Evolutionary conservation across 495 filamentous ascomycete genomes (phyloP).

Genomic region (Penicillium tannophilum): DNA sequence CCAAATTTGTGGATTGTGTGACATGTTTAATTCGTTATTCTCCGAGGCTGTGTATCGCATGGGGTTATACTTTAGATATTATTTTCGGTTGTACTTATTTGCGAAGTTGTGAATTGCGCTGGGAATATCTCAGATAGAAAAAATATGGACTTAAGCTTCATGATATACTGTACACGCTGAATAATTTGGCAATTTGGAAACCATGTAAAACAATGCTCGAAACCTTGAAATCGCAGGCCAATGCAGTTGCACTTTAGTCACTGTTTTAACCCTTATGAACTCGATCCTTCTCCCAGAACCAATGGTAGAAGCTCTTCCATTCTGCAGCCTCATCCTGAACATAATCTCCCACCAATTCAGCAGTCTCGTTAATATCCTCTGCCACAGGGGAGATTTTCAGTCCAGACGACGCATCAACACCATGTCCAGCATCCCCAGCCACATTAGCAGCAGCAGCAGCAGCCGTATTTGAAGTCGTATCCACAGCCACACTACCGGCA

Average conservation of each 20-base stretch:
- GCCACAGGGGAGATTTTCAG: slow-evolving; percentile 21
- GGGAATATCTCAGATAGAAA: neutral
- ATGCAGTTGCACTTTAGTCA: neutral
- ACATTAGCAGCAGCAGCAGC: slow-evolving; percentile 10
- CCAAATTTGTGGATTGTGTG: too few relatives aligned
- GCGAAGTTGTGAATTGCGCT: neutral
- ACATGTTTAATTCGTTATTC: too few relatives aligned
- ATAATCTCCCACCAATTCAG: slow-evolving; percentile 51
- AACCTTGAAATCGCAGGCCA: neutral
- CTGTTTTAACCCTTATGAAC: slow-evolving; percentile 17
- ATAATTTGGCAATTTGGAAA: neutral
- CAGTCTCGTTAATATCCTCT: slow-evolving; percentile 46
- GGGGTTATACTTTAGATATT: neutral
- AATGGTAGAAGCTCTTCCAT: slow-evolving; percentile 49
- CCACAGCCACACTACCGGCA: slow-evolving; percentile 33
- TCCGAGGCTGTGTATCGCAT: too few relatives aligned
- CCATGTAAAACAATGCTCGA: neutral
- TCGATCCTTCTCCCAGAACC: slow-evolving; percentile 46
- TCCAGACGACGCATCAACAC: slow-evolving; percentile 28
- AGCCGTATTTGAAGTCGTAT: slow-evolving; percentile 35
- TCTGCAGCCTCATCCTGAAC: slow-evolving; percentile 47
- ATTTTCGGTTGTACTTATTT: neutral
- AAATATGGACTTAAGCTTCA: neutral
- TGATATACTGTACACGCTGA: slow-evolving; percentile 12
- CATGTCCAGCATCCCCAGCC: slow-evolving; percentile 8